These are phyloP conservation scores for Pseudovirgaria hyperparasitica DNA, from an alignment of 2,329 filamentous ascomycete genomes.

Conservation along the genomic window DNA sequence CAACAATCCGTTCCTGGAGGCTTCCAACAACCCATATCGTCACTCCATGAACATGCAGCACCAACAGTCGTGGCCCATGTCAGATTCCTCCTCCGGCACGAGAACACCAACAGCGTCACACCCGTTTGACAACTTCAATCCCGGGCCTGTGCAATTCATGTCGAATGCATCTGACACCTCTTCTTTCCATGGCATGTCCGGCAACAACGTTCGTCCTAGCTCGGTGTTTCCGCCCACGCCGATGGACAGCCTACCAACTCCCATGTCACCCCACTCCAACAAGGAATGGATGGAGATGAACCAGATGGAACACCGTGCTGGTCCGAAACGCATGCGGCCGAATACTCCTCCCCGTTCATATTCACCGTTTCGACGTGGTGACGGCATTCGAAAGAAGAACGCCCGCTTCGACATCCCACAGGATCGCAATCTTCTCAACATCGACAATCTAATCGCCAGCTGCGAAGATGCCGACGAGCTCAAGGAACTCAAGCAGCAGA, in stretches of 20 bases:
- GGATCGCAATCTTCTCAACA: slow-evolving; percentile 86
- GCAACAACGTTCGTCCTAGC: slow-evolving; percentile 31
- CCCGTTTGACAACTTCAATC: slow-evolving; percentile 46
- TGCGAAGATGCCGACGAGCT: slow-evolving; percentile 85
- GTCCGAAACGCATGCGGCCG: slow-evolving; percentile 46
- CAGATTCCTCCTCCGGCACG: slow-evolving; percentile 54
- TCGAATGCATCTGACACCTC: slow-evolving; percentile 25
- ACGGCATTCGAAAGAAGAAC: slow-evolving; percentile 97
- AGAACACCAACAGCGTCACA: slow-evolving; percentile 64
- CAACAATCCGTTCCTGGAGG: slow-evolving; percentile 35
- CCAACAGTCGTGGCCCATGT: slow-evolving; percentile 43
- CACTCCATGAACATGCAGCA: slow-evolving; percentile 40
- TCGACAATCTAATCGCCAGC: slow-evolving; percentile 81
- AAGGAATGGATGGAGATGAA: slow-evolving; percentile 44
- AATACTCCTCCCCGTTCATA: slow-evolving; percentile 60
- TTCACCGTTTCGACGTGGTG: slow-evolving; percentile 62
- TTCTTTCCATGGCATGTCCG: slow-evolving; percentile 25
- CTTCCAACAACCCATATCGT: slow-evolving; percentile 48
- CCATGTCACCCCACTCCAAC: slow-evolving; percentile 50
- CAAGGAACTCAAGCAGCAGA: slow-evolving; percentile 98
- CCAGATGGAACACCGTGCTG: slow-evolving; percentile 32
- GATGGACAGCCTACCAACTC: slow-evolving; percentile 30
- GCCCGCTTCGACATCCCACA: slow-evolving; percentile 93
- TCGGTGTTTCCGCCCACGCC: slow-evolving; percentile 34
- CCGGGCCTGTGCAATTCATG: slow-evolving; percentile 29